These are phyloP conservation scores for Coriaria nepalensis DNA, from an alignment of 306 rosid species.

Conservation along the genomic window DNA sequence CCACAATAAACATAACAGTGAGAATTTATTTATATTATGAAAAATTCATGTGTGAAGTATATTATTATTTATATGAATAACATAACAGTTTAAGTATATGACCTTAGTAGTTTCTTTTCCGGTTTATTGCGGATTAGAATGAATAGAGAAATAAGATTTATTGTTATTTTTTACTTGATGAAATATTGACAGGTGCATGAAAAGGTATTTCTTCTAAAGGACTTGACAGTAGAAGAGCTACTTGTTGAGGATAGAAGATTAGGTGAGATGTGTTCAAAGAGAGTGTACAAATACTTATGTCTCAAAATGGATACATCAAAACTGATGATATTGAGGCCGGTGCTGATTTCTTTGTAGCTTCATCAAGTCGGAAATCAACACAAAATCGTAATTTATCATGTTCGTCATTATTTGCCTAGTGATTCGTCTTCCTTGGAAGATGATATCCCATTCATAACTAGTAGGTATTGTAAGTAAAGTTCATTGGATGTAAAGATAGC, in stretches of 20 bases:
- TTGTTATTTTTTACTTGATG: not conserved
- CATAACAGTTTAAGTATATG: no score
- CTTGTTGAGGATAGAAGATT: slow-evolving; percentile 66
- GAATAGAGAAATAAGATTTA: no score
- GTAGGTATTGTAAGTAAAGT: no score
- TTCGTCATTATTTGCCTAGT: no score
- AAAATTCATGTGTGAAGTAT: no score
- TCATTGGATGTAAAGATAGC: no score
- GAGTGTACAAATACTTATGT: slow-evolving; percentile 75
- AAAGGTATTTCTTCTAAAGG: slow-evolving; percentile 77
- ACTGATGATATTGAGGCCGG: slow-evolving; percentile 87
- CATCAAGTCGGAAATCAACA: slow-evolving; percentile 10
- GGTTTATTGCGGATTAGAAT: not conserved
- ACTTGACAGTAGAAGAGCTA: slow-evolving; percentile 56
- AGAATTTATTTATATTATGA: no score
- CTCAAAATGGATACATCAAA: slow-evolving; percentile 52
- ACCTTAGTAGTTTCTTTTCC: not conserved
- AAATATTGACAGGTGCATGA: slow-evolving; percentile 50
- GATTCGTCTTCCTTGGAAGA: no score
- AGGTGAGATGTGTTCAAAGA: slow-evolving; percentile 83
- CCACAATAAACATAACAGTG: no score
- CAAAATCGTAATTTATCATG: not conserved
- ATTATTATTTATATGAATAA: no score
- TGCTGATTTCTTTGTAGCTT: slow-evolving; percentile 58
- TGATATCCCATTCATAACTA: no score